Evolutionary conservation across 305 asterid species (phyloP).

Genomic region (Stenogyne calaminthoides): DNA sequence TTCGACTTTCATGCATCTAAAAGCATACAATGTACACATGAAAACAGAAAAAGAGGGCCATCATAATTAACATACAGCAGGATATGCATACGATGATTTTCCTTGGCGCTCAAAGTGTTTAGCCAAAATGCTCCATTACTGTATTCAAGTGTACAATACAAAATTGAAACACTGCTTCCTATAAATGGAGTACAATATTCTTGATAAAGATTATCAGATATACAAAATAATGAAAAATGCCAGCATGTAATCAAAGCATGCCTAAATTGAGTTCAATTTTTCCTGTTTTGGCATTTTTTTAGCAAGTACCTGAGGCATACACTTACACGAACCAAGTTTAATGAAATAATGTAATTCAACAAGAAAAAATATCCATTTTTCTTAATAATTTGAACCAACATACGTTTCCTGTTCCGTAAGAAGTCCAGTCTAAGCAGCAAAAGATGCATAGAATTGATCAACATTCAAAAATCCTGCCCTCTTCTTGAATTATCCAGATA

Average conservation of each 20-base stretch:
- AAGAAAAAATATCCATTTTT: no score
- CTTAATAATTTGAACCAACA: no score
- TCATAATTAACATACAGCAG: slow-evolving; percentile 71
- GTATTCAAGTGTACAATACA: not conserved
- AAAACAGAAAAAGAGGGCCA: not conserved
- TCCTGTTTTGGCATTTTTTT: not conserved
- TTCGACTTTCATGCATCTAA: slow-evolving; percentile 11
- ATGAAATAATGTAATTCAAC: not conserved
- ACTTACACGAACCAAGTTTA: slow-evolving; percentile 22
- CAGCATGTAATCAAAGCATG: not conserved
- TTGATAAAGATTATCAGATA: not conserved
- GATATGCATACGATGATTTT: slow-evolving; percentile 91
- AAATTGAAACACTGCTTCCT: not conserved
- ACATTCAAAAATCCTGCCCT: no score
- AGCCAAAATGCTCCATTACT: slow-evolving; percentile 77
- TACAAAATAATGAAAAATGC: slow-evolving; percentile 10
- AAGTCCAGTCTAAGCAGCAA: no score
- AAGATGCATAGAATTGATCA: no score
- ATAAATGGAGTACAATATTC: no score
- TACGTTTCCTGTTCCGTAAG: no score
- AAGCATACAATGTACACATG: not conserved
- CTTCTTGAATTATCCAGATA: no score
- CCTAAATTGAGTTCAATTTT: not conserved
- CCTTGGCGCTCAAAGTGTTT: slow-evolving; percentile 97
- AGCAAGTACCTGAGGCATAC: slow-evolving; percentile 1